A percentile compares a stretch with the other conserved stretches of the same genome.
These are phyloP conservation scores for Dipodascopsis uninucleata DNA, from an alignment of 805 yeast genomes.

Conservation along the genomic window DNA sequence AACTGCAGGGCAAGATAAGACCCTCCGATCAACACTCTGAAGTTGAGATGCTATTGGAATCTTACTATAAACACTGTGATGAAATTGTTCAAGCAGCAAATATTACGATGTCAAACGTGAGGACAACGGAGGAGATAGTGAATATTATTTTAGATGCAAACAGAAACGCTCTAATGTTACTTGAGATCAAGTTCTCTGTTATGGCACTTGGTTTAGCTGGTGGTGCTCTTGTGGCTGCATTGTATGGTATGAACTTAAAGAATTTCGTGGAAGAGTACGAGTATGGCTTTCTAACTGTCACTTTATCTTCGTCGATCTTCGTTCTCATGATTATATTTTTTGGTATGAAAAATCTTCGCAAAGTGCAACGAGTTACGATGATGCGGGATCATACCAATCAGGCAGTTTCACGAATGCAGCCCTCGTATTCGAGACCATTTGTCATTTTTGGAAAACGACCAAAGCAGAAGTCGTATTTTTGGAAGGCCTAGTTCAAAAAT, in stretches of 20 bases:
- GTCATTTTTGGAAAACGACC: constrained; percentile 1
- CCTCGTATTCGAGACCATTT: neutral
- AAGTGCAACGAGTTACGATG: constrained; percentile 72
- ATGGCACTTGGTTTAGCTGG: constrained; percentile 80
- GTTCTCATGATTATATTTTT: constrained; percentile 47
- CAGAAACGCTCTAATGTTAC: constrained; percentile 80
- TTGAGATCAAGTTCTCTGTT: constrained; percentile 78
- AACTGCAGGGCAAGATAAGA: constrained; percentile 44
- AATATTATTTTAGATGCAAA: constrained; percentile 90
- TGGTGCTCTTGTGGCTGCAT: constrained; percentile 74
- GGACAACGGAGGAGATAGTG: constrained; percentile 91
- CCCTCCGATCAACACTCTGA: constrained; percentile 59
- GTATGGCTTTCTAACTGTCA: constrained; percentile 60
- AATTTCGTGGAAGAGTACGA: constrained; percentile 83
- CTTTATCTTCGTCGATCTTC: constrained; percentile 45
- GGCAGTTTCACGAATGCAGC: neutral
- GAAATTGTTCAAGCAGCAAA: constrained; percentile 91
- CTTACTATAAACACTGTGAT: constrained; percentile 85
- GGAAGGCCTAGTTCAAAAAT: too few relatives aligned
- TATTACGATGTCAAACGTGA: constrained; percentile 72
- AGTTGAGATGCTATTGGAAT: constrained; percentile 83
- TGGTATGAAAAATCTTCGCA: constrained; percentile 56
- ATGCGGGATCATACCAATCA: constrained; percentile 37
- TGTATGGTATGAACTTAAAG: constrained; percentile 94
- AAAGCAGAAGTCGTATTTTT: neutral